A percentile compares a stretch with the other conserved stretches of the same genome.
Conservation (phyloP, 2,329 filamentous ascomycete species). For the Colletotrichum orbiculare region DNA sequence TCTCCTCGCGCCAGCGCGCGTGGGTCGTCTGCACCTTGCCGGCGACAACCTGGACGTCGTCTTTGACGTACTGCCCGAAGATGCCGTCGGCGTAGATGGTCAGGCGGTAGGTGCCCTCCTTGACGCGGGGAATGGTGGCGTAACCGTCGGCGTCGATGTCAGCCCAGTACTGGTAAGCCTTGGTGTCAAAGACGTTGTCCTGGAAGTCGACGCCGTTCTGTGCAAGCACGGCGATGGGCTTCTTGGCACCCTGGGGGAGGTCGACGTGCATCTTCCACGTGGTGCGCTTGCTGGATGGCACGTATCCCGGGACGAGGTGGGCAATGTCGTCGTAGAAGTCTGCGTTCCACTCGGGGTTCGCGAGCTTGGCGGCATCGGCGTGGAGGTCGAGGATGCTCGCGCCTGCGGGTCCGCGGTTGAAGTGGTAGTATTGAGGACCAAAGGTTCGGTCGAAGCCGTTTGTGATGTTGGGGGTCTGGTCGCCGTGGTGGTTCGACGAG, state of each 20-base stretch:
- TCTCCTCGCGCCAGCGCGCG: conserved; percentile 64
- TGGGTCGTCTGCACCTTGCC: conserved; percentile 51
- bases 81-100: conserved; percentile 72
- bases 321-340: conserved; percentile 74
- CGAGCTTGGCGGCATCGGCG: conserved; percentile 64
- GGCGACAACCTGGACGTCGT: conserved; percentile 55
- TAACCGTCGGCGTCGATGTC: conserved; percentile 56
- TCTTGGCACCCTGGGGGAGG: conserved; percentile 62
- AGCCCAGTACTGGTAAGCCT: conserved; percentile 68
- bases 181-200: conserved; percentile 62
- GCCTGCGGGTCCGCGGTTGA: conserved; percentile 64
- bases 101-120: conserved; percentile 68
- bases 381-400: conserved; percentile 59
- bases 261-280: conserved; percentile 61
- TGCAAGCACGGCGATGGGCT: conserved; percentile 62
- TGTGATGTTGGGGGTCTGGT: conserved; percentile 69
- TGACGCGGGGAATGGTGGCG: conserved; percentile 61
- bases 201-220: conserved; percentile 65
- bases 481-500: conserved; percentile 69
- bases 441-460: conserved; percentile 71
- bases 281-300: conserved; percentile 62
- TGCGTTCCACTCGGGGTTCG: conserved; percentile 64
- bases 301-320: conserved; percentile 67
- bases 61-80: conserved; percentile 69
- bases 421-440: conserved; percentile 69